These are phyloP conservation scores for Centaurea solstitialis DNA, from an alignment of 129 eudicot genomes.

Conservation along the genomic window DNA sequence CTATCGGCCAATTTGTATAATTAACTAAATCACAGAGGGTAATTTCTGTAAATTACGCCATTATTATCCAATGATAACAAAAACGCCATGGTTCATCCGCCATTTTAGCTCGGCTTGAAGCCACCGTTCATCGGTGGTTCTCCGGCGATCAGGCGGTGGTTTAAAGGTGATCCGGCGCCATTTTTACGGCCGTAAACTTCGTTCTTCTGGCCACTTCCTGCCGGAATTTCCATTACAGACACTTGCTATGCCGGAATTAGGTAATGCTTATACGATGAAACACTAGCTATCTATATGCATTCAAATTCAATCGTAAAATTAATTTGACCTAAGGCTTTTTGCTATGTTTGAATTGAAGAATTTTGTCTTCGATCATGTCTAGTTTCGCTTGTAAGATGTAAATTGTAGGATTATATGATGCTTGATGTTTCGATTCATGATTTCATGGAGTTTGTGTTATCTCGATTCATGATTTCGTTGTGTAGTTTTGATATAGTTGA, in stretches of 20 bases:
- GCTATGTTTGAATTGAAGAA: background rate
- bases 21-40: background rate
- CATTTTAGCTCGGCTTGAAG: background rate
- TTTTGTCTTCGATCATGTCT: background rate
- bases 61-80: too few species aligned
- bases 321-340: background rate
- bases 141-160: background rate
- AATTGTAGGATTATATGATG: background rate
- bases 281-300: background rate
- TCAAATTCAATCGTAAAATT: background rate
- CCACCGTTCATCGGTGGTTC: background rate
- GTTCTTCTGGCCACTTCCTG: background rate
- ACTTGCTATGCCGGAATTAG: constrained; percentile 61
- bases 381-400: background rate
- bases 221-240: constrained; percentile 19
- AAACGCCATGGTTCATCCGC: background rate
- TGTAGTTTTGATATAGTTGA: background rate
- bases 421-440: background rate
- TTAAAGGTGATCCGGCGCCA: background rate
- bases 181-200: constrained; percentile 23
- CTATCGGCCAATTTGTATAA: background rate
- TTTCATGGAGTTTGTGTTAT: background rate
- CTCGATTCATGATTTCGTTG: background rate
- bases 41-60: background rate
- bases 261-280: constrained; percentile 16